phyloP scores from a whole-genome alignment of 2,329 filamentous ascomycete species.

The Cladorrhinum sp. region DNA sequence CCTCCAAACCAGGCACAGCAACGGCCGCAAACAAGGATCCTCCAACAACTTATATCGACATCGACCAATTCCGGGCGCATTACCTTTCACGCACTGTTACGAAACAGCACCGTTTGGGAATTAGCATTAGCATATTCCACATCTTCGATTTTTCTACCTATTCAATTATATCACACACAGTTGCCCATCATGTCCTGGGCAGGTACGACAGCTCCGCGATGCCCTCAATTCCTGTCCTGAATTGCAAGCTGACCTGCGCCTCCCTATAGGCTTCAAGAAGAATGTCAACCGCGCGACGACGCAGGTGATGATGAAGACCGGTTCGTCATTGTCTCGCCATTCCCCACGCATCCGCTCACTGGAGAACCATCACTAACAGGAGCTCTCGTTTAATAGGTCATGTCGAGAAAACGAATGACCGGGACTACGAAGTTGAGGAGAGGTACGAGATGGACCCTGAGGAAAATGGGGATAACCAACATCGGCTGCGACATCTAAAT shows the following conservation, averaged over 20 bases:
- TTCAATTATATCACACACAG: not conserved
- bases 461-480: not conserved
- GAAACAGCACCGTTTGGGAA: not conserved
- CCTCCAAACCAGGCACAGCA: slow-evolving; percentile 15
- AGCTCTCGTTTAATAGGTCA: slow-evolving; percentile 56
- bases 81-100: not conserved
- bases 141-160: not conserved
- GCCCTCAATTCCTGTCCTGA: not conserved
- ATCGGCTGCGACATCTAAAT: not conserved
- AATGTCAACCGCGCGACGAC: slow-evolving; percentile 98
- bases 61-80: slow-evolving; percentile 6
- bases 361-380: not conserved
- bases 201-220: slow-evolving; percentile 35
- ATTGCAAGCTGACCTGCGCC: slow-evolving; percentile 6
- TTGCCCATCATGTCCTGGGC: slow-evolving; percentile 46
- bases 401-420: slow-evolving; percentile 97
- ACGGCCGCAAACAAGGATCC: slow-evolving; percentile 8
- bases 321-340: slow-evolving; percentile 42
- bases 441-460: slow-evolving; percentile 49
- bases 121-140: not conserved
- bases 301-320: slow-evolving; percentile 99
- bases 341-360: not conserved
- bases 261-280: slow-evolving; percentile 74
- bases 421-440: slow-evolving; percentile 97
- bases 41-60: not conserved